These are phyloP conservation scores for Artomyces pyxidatus DNA, from an alignment of 768 basidiomycete species.

Conservation along the genomic window DNA sequence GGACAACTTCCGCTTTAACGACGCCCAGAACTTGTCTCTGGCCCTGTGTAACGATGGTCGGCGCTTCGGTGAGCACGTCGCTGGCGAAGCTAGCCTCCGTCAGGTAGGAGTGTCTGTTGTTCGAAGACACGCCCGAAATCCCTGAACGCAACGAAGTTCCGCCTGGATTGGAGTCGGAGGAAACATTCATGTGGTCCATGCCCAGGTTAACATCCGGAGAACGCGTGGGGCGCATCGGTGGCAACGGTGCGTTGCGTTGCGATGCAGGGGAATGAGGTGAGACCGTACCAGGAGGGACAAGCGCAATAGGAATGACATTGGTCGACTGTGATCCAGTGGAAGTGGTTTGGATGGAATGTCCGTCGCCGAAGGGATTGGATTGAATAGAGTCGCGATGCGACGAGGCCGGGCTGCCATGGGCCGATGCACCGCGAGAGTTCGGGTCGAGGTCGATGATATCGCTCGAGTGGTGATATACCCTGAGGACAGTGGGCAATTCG, in stretches of 20 bases:
- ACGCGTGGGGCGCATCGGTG: conserved; percentile 46
- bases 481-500: conserved; percentile 33
- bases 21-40: conserved; percentile 69
- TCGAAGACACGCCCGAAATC: conserved; percentile 38
- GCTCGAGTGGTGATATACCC: conserved; percentile 38
- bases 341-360: conserved; percentile 70
- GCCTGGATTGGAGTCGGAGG: conserved; percentile 37
- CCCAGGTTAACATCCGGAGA: conserved; percentile 56
- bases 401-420: conserved; percentile 22
- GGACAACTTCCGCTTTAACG: conserved; percentile 74
- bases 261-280: conserved; percentile 14
- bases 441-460: conserved; percentile 56
- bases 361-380: conserved; percentile 71
- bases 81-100: conserved; percentile 69
- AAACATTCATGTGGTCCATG: conserved; percentile 54
- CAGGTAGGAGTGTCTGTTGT: conserved; percentile 64
- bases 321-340: conserved; percentile 69
- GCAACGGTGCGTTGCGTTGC: neutral
- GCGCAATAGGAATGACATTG: conserved; percentile 82
- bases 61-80: conserved; percentile 73
- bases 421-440: conserved; percentile 29
- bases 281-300: conserved; percentile 49
- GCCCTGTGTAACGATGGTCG: conserved; percentile 72
- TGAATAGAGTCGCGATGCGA: conserved; percentile 23
- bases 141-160: conserved; percentile 39